Evolutionary conservation across 2,329 filamentous ascomycete species (phyloP).

Genomic region (Byssoonygena ceratinophila): DNA sequence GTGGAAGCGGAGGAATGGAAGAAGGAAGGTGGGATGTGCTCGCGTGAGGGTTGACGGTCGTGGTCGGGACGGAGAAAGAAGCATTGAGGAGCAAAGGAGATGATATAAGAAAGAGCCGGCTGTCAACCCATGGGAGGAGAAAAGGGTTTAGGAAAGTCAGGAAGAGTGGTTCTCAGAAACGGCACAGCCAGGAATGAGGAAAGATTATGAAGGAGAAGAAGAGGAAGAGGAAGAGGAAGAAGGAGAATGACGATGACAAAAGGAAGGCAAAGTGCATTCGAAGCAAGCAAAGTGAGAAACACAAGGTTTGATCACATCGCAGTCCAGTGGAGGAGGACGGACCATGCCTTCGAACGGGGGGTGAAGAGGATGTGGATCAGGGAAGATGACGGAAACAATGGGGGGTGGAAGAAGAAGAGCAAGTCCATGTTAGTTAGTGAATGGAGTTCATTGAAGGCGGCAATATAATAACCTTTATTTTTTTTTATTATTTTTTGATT

Average conservation of each 20-base stretch:
- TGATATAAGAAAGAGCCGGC: neutral
- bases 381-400: conserved; percentile 1
- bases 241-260: conserved; percentile 9
- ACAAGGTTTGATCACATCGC: conserved; percentile 7
- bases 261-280: conserved; percentile 1
- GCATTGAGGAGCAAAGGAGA: neutral
- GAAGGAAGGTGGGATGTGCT: too few relatives aligned
- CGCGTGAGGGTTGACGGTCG: too few relatives aligned
- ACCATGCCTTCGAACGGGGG: conserved; percentile 7
- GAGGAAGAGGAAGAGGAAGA: conserved; percentile 29
- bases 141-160: conserved; percentile 33
- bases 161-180: conserved; percentile 32
- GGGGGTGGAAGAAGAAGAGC: too few relatives aligned
- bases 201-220: conserved; percentile 24
- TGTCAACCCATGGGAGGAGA: neutral
- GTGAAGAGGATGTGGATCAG: neutral
- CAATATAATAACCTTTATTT: neutral
- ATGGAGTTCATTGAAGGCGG: conserved; percentile 4
- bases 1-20: too few relatives aligned
- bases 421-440: neutral
- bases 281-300: conserved; percentile 4
- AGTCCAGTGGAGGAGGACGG: neutral
- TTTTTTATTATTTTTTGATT: neutral
- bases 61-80: neutral
- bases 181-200: conserved; percentile 33